Conservation (phyloP, 1,284 basidiomycete species). For the Sphaerobolus stellatus region DNA sequence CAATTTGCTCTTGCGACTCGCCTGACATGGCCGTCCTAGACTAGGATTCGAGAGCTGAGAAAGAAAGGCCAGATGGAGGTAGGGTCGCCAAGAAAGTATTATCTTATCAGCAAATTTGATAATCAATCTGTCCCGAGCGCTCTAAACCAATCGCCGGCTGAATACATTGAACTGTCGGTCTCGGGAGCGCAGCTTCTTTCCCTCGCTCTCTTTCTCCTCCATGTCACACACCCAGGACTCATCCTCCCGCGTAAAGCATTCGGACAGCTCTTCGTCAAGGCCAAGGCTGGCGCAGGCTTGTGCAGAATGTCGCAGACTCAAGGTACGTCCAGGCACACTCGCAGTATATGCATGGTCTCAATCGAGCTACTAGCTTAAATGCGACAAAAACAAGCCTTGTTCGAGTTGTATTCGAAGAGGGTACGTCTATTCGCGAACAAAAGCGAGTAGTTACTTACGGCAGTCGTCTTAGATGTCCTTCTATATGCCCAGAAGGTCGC, state of each 20-base stretch:
- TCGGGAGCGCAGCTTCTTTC: too few relatives aligned
- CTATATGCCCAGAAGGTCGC: slow-evolving; percentile 11
- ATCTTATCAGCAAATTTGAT: too few relatives aligned
- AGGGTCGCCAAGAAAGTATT: neutral
- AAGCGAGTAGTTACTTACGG: neutral
- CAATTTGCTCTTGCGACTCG: slow-evolving; percentile 35
- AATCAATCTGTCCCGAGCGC: too few relatives aligned
- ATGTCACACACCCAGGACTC: too few relatives aligned
- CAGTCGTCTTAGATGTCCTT: slow-evolving; percentile 1
- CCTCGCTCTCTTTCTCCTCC: neutral
- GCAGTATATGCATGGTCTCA: neutral
- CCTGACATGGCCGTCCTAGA: too few relatives aligned
- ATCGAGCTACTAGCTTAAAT: slow-evolving; percentile 9
- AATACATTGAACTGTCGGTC: neutral
- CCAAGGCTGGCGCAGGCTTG: slow-evolving; percentile 7
- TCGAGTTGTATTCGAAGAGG: slow-evolving; percentile 12
- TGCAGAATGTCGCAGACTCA: slow-evolving; percentile 11
- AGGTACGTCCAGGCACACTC: neutral
- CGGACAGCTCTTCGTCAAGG: too few relatives aligned
- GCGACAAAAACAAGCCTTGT: slow-evolving; percentile 12
- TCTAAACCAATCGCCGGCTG: neutral
- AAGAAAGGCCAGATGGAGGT: neutral
- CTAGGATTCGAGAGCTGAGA: too few relatives aligned
- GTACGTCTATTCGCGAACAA: neutral
- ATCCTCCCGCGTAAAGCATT: too few relatives aligned